phyloP scores from a whole-genome alignment of 1,284 basidiomycete genomes.

The Tremellales sp. region DNA sequence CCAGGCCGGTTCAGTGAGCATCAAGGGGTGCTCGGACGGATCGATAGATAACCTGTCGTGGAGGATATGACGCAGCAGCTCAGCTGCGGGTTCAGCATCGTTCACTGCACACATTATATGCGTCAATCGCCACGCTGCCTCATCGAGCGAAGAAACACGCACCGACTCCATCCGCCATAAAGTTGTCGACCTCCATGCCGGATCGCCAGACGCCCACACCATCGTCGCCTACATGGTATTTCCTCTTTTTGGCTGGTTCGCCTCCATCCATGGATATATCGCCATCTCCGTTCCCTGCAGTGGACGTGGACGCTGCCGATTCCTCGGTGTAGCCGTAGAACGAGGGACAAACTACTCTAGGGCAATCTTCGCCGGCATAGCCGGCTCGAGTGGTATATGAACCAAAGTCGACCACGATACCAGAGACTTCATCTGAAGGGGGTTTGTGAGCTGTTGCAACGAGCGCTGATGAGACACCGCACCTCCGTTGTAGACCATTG shows the following conservation, averaged over 20 bases:
- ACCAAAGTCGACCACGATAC: constrained; percentile 92
- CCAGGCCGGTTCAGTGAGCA: constrained; percentile 96
- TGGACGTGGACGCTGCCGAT: constrained; percentile 16
- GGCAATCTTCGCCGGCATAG: constrained; percentile 95
- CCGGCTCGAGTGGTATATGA: constrained; percentile 85
- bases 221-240: constrained; percentile 81
- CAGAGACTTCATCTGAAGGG: constrained; percentile 62
- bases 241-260: constrained; percentile 54
- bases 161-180: constrained; percentile 83
- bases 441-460: constrained; percentile 4
- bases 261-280: constrained; percentile 5
- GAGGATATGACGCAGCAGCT: constrained; percentile 71
- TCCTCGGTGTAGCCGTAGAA: constrained; percentile 72
- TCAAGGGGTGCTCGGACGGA: constrained; percentile 76
- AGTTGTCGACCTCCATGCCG: constrained; percentile 81
- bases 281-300: constrained; percentile 15
- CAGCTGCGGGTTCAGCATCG: constrained; percentile 71
- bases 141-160: constrained; percentile 43
- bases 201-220: constrained; percentile 88
- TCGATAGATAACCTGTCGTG: constrained; percentile 66
- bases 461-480: constrained; percentile 4
- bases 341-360: constrained; percentile 86
- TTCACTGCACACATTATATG: constrained; percentile 55
- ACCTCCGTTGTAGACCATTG: constrained; percentile 49
- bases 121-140: neutral